Conservation (phyloP, 2,329 filamentous ascomycete genomes). For the Bipolaris sorokiniana region DNA sequence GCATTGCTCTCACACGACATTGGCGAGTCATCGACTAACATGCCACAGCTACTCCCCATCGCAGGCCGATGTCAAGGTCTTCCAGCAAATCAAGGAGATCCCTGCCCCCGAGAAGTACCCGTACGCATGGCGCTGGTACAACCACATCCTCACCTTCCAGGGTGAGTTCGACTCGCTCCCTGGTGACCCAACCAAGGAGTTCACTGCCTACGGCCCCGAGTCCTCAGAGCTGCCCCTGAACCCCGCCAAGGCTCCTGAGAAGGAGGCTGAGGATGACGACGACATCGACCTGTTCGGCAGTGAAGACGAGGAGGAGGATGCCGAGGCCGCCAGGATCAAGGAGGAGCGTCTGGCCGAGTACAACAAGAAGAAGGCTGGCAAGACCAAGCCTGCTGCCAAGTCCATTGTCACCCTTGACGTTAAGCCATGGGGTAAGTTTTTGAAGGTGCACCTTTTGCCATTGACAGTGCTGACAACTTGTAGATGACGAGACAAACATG, state of each 20-base stretch:
- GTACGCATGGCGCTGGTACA: slow-evolving; percentile 96
- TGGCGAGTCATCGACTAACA: slow-evolving; percentile 33
- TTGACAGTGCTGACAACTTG: slow-evolving; percentile 24
- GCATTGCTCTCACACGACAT: slow-evolving; percentile 10
- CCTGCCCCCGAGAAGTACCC: slow-evolving; percentile 89
- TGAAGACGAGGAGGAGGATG: slow-evolving; percentile 73
- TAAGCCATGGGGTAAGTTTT: slow-evolving; percentile 93
- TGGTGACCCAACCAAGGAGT: slow-evolving; percentile 87
- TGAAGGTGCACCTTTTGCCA: neutral
- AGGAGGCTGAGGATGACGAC: slow-evolving; percentile 61
- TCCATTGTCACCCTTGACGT: slow-evolving; percentile 94
- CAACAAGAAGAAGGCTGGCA: slow-evolving; percentile 94
- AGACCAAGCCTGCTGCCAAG: slow-evolving; percentile 92
- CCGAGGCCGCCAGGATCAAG: slow-evolving; percentile 80
- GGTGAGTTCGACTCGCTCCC: slow-evolving; percentile 88
- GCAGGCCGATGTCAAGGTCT: slow-evolving; percentile 95
- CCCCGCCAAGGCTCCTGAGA: slow-evolving; percentile 80
- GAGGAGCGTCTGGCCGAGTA: slow-evolving; percentile 93
- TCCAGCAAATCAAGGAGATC: slow-evolving; percentile 80
- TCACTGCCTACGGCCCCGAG: slow-evolving; percentile 91
- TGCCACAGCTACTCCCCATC: slow-evolving; percentile 67
- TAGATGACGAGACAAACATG: slow-evolving; percentile 94
- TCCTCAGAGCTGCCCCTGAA: slow-evolving; percentile 77
- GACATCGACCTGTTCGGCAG: slow-evolving; percentile 93
- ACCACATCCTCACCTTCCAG: slow-evolving; percentile 94